Evolutionary conservation across 257 asterid genomes (phyloP), one percentile per base, ranked within the genome.

Genomic region (Vinca minor): DNA sequence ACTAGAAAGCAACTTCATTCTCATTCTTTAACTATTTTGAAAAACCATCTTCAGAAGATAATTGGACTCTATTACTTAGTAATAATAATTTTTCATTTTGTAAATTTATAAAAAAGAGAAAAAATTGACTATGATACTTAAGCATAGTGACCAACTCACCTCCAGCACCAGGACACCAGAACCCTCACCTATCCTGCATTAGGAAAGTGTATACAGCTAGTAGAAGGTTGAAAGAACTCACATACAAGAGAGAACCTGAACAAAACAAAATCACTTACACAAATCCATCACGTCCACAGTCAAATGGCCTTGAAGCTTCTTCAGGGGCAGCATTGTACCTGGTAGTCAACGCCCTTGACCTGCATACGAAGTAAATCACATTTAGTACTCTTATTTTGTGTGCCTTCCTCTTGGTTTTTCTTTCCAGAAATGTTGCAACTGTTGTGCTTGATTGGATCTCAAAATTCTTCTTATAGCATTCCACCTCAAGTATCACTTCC

Each of bases 271-370:
- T 64, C 63, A 82, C 96, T 86, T 71, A 86, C 98, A 92, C 96
- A 80, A 92, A 92, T 36, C 98, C 98, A 82, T 92, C 96, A 55
- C 98, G 96, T 13, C 73, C 93, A 76, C 88, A 77, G 65, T 92
- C 98, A 66, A 92, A 92, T 68, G 96, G 98, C 70, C 96, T 85
- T 8, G 96, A 92, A 69, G 98, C 95, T 85, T 84, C 86, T 65
- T 71, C 68, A 35, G 98, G 98, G 44, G 46, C 70, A 69, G 71
- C 75, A 63, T 92, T 92, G 73, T 84, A 81, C 71, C 82, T 89
- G 61, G 95, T 89, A n/a, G 95, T 71, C 88, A 92, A 76, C 53
- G 96, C 98, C 83, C 94, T 92, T 53, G 85, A 84, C 81, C 98
- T 89, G 82, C 69, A 76, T 44, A 73, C 10, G n/a, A 13, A 65